These are phyloP conservation scores for Aphanomyces astaci DNA, from an alignment of 352 stramenopile genomes.

Conservation along the genomic window DNA sequence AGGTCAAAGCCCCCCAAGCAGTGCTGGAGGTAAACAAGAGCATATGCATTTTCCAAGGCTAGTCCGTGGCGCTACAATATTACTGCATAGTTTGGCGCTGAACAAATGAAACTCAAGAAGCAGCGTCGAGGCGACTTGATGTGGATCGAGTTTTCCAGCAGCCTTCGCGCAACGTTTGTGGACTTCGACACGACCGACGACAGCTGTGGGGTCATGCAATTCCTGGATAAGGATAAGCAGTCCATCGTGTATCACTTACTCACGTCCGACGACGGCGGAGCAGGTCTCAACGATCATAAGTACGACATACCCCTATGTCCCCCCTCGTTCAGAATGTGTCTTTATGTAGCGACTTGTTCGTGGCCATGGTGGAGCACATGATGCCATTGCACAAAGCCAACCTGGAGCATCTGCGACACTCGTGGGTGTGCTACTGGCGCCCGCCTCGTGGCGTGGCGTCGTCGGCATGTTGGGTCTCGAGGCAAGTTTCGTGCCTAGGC, in stretches of 20 bases:
- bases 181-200: slow-evolving; percentile 41
- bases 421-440: slow-evolving; percentile 82
- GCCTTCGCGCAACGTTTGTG: slow-evolving; percentile 55
- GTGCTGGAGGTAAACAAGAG: slow-evolving; percentile 57
- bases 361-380: slow-evolving; percentile 53
- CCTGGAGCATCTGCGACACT: slow-evolving; percentile 40
- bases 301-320: no score
- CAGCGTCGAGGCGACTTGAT: slow-evolving; percentile 54
- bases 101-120: slow-evolving; percentile 60
- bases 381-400: slow-evolving; percentile 86
- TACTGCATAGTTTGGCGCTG: slow-evolving; percentile 41
- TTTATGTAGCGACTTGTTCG: neutral
- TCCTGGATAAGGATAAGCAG: slow-evolving; percentile 78
- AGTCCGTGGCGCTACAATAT: no score
- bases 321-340: no score
- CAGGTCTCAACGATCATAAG: slow-evolving; percentile 54
- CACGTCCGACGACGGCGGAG: slow-evolving; percentile 34
- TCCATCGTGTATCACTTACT: slow-evolving; percentile 64
- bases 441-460: neutral
- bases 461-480: neutral
- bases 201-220: slow-evolving; percentile 34
- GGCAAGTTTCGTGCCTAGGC: slow-evolving; percentile 3
- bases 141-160: slow-evolving; percentile 71
- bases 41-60: neutral
- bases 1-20: slow-evolving; percentile 57